Conservation (phyloP, 768 basidiomycete species). For the Exsudoporus frostii region DNA sequence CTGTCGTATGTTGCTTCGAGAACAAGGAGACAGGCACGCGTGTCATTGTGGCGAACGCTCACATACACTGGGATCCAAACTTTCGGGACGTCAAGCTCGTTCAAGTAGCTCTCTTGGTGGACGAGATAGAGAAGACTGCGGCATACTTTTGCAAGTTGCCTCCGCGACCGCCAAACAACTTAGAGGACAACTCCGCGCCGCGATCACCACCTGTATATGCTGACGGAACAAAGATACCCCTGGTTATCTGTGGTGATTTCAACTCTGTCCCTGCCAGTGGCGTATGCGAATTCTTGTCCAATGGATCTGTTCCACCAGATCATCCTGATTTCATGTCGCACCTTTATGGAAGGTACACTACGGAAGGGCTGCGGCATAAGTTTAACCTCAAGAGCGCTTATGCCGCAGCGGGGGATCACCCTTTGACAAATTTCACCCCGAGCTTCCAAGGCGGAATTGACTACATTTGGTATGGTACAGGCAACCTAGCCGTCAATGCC, state of each 20-base stretch:
- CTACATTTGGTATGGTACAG: conserved; percentile 88
- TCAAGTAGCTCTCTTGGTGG: conserved; percentile 87
- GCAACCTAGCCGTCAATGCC: conserved; percentile 70
- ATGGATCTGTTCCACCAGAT: conserved; percentile 62
- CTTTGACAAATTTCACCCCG: conserved; percentile 88
- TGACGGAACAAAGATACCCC: conserved; percentile 86
- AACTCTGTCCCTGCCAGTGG: conserved; percentile 87
- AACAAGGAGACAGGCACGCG: conserved; percentile 83
- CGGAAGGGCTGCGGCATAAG: conserved; percentile 78
- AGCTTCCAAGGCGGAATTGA: conserved; percentile 86
- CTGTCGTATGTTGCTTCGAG: conserved; percentile 83
- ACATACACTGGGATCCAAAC: conserved; percentile 90
- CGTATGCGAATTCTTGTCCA: conserved; percentile 86
- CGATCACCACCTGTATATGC: conserved; percentile 67
- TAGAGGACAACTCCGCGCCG: conserved; percentile 24
- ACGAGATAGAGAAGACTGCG: conserved; percentile 90
- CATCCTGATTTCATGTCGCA: conserved; percentile 94
- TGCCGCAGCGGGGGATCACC: conserved; percentile 52
- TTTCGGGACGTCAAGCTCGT: conserved; percentile 97
- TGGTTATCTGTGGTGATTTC: conserved; percentile 92
- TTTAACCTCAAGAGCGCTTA: conserved; percentile 86
- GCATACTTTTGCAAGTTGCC: conserved; percentile 83
- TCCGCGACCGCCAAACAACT: conserved; percentile 46
- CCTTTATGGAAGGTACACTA: conserved; percentile 89
- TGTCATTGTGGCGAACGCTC: conserved; percentile 84